Evolutionary conservation across 495 filamentous ascomycete genomes (phyloP).

Genomic region (Penicillium bialowiezense): DNA sequence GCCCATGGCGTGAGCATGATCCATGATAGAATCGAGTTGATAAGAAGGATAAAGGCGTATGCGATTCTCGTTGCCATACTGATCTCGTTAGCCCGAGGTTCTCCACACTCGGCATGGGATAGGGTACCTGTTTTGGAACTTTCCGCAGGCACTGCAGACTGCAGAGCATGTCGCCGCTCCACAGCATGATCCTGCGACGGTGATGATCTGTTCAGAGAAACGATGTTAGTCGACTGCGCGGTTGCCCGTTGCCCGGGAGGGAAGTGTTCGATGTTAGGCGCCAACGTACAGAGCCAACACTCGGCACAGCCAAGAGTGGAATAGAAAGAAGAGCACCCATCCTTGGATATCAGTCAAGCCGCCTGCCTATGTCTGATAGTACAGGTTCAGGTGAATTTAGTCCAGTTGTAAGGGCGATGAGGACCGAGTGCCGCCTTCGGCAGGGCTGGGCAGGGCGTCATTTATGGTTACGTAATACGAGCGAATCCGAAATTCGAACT

Average conservation of each 20-base stretch:
- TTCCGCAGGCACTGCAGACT: constrained; percentile 90
- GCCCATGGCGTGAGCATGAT: constrained; percentile 99
- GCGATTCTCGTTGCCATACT: constrained; percentile 96
- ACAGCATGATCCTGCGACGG: constrained; percentile 81
- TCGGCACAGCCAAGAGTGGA: constrained; percentile 83
- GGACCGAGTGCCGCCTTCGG: constrained; percentile 1
- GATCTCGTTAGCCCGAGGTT: constrained; percentile 14
- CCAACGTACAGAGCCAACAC: constrained; percentile 74
- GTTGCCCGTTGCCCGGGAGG: constrained; percentile 30
- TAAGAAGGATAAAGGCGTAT: constrained; percentile 90
- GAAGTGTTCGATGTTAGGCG: constrained; percentile 1
- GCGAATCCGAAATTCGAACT: too few species aligned
- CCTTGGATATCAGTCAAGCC: background rate
- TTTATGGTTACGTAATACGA: constrained; percentile 4
- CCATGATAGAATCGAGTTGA: constrained; percentile 97
- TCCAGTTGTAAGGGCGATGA: too few species aligned
- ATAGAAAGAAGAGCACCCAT: constrained; percentile 91
- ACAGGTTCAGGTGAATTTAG: background rate
- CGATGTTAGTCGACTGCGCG: constrained; percentile 1
- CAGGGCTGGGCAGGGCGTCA: background rate
- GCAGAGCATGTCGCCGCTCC: constrained; percentile 93
- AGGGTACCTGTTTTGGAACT: constrained; percentile 86
- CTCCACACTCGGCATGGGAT: background rate
- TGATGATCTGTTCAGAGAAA: constrained; percentile 56
- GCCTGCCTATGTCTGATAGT: background rate